A percentile compares a stretch with the other conserved stretches of the same genome.
These are phyloP conservation scores for Aureobasidium sp. DNA, from an alignment of 2,329 filamentous ascomycete genomes.

Conservation along the genomic window DNA sequence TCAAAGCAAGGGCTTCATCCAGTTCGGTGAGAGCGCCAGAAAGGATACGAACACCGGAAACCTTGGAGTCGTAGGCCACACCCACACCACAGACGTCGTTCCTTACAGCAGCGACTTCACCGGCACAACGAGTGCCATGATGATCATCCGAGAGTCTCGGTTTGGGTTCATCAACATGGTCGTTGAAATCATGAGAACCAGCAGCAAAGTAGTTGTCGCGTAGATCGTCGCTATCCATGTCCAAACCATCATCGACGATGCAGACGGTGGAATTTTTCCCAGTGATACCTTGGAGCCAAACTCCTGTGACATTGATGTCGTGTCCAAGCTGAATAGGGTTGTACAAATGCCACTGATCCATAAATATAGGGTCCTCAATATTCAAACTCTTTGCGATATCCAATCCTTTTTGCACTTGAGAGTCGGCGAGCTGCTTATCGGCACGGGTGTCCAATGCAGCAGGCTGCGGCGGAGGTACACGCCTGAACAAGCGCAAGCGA, in stretches of 20 bases:
- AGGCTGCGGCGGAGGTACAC: slow-evolving; percentile 31
- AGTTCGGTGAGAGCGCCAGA: slow-evolving; percentile 85
- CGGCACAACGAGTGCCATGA: slow-evolving; percentile 90
- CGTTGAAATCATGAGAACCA: slow-evolving; percentile 96
- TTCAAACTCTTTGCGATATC: slow-evolving; percentile 58
- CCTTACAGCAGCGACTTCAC: slow-evolving; percentile 83
- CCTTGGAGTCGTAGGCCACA: slow-evolving; percentile 83
- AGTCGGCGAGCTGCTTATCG: slow-evolving; percentile 23
- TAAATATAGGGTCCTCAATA: slow-evolving; percentile 85
- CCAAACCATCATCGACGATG: slow-evolving; percentile 91
- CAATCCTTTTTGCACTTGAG: slow-evolving; percentile 51
- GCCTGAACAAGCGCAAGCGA: slow-evolving; percentile 56
- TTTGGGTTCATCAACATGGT: slow-evolving; percentile 67
- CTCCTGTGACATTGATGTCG: slow-evolving; percentile 90
- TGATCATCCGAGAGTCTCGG: slow-evolving; percentile 77
- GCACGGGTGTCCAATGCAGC: background rate
- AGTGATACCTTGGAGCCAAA: slow-evolving; percentile 87
- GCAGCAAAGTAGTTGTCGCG: slow-evolving; percentile 89
- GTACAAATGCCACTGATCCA: slow-evolving; percentile 90
- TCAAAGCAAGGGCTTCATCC: slow-evolving; percentile 87
- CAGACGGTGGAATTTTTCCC: slow-evolving; percentile 84
- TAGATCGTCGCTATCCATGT: slow-evolving; percentile 90
- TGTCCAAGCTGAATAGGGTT: slow-evolving; percentile 76
- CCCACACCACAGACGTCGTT: slow-evolving; percentile 95
- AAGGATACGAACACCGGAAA: slow-evolving; percentile 87